Percentiles rank a stretch among this genome's conserved stretches.
Conservation (phyloP, 179 eudicot species). For the Gypsophila paniculata region DNA sequence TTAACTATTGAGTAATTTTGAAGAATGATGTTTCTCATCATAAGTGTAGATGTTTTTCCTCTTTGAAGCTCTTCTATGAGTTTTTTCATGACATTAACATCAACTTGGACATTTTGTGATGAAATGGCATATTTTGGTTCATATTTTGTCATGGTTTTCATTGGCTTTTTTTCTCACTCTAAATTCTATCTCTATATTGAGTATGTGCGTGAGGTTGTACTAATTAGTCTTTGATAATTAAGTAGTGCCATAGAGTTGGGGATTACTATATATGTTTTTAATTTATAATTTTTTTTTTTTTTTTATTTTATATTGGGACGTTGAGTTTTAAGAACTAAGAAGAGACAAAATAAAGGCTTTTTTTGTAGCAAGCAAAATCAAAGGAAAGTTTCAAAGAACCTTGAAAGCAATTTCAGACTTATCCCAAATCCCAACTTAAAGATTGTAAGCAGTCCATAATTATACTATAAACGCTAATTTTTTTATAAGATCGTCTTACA, state of each 20-base stretch:
- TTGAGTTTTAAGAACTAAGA: too few relatives aligned
- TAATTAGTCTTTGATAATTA: background rate
- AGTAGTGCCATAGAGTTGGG: too few relatives aligned
- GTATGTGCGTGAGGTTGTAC: background rate
- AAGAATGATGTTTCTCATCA: slow-evolving; percentile 23
- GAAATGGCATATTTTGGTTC: background rate
- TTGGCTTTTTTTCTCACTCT: background rate
- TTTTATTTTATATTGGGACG: too few relatives aligned
- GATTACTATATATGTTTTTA: too few relatives aligned
- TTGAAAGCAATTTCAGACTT: background rate
- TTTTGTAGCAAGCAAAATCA: background rate
- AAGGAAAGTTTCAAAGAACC: background rate
- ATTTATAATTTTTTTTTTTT: too few relatives aligned
- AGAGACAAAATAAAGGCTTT: too few relatives aligned
- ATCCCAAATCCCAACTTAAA: too few relatives aligned
- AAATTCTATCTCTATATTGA: background rate
- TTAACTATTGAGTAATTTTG: slow-evolving; percentile 9
- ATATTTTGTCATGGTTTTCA: background rate
- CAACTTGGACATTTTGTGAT: slow-evolving; percentile 11
- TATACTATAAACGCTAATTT: too few relatives aligned
- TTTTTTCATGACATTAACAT: slow-evolving; percentile 15
- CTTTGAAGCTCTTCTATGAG: slow-evolving; percentile 19
- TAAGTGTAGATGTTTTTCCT: slow-evolving; percentile 34
- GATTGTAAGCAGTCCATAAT: too few relatives aligned
- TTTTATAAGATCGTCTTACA: too few relatives aligned